Evolutionary conservation across 2,329 filamentous ascomycete species (phyloP).

Genomic region (Colletotrichum abscissum): DNA sequence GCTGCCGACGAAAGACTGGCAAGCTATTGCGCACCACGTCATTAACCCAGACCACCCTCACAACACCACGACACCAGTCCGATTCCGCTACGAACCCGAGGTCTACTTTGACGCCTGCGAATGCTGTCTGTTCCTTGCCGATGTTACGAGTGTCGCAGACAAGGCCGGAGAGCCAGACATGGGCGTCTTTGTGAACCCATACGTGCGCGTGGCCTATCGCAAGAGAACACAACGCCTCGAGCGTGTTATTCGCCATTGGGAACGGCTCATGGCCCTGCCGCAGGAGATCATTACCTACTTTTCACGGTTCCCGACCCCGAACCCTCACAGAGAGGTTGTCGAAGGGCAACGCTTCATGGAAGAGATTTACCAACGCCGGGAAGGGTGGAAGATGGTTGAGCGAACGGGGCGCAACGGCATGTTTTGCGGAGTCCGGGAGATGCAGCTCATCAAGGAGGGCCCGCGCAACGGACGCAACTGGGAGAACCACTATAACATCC

Average conservation of each 20-base stretch:
- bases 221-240: slow-evolving; percentile 24
- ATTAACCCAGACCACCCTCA: slow-evolving; percentile 47
- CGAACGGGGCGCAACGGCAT: slow-evolving; percentile 61
- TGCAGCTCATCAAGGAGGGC: slow-evolving; percentile 51
- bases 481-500: slow-evolving; percentile 31
- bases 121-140: slow-evolving; percentile 69
- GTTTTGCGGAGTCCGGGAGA: slow-evolving; percentile 66
- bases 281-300: slow-evolving; percentile 69
- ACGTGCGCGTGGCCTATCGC: slow-evolving; percentile 77
- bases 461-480: slow-evolving; percentile 30
- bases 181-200: slow-evolving; percentile 81
- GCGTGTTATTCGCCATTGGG: slow-evolving; percentile 68
- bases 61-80: slow-evolving; percentile 38
- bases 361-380: slow-evolving; percentile 56
- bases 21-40: slow-evolving; percentile 37
- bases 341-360: slow-evolving; percentile 66
- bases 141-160: slow-evolving; percentile 53
- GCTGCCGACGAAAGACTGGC: slow-evolving; percentile 48
- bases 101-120: slow-evolving; percentile 73
- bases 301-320: slow-evolving; percentile 67
- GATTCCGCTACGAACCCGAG: slow-evolving; percentile 63
- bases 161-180: slow-evolving; percentile 37
- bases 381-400: slow-evolving; percentile 54
- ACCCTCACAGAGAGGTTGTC: slow-evolving; percentile 69
- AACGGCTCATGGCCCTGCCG: slow-evolving; percentile 70